Base-by-base conservation (phyloP, 768 basidiomycete genomes). In the Pleurotus sapidus region DNA sequence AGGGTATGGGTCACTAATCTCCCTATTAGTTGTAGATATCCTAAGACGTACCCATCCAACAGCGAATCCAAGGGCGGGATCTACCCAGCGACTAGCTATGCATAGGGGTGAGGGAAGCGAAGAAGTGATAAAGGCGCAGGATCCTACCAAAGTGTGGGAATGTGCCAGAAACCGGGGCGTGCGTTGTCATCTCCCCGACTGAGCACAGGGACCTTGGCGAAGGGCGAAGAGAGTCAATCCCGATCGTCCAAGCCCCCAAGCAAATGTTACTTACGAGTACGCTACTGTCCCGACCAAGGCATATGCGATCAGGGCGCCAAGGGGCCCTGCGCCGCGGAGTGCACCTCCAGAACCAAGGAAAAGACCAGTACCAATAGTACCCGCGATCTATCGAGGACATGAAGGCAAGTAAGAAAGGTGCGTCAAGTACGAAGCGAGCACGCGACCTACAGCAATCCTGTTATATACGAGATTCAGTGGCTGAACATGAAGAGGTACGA, bases 161-260 rank as follows among this genome's bases (percentile, higher is more conserved):
- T 0, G 87, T 86, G 15, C 90, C 90, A 3, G 89, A 87, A 48
- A 91, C 84, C 2, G 89, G 89, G 1, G 88, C 89, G 70, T 83
- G 82, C 3, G 86, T 83, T n/a, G 88, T 87, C 88, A 91, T 87
- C 71, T 92, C 90, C 34, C 84, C 88, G 12, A 90, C 67, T 2
- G 84, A 81, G 63, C 87, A 86, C 12, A 90, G 70, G 3, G 84
- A 82, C 5, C 82, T 84, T 38, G 25, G 47, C 5, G 14, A 20
- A 12, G 40, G 30, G 30, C 8, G 8, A 34, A 30, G 30, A 34
- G 8, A 9, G 9, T 34, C 30, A 34, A 34, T 7, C 30, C 30
- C 30, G 9, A 34, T 34, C 30, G 8, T 11, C 30, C 30, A 34
- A 34, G 14, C 25, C 14, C 20, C 49, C 49, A 18, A 17, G n/a